These are phyloP conservation scores for Neoboletus subvelutipes DNA, from an alignment of 768 basidiomycete species.

Conservation along the genomic window DNA sequence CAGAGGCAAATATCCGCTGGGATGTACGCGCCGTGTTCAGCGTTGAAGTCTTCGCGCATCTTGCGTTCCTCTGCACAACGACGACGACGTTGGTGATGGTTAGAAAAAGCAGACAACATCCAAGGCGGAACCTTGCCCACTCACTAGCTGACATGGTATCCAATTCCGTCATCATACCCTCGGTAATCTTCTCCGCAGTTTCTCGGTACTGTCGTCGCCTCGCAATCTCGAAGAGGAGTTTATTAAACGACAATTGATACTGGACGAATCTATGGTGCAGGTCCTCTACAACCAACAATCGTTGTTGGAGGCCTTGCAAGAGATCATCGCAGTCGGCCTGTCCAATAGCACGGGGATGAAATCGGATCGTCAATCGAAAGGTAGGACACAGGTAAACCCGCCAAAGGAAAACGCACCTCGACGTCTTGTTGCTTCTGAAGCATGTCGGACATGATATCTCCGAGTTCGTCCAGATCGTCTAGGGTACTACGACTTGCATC, in stretches of 20 bases:
- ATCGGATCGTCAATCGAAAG: neutral
- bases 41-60: slow-evolving; percentile 66
- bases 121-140: slow-evolving; percentile 1
- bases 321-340: slow-evolving; percentile 55
- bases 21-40: slow-evolving; percentile 68
- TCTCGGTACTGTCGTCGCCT: slow-evolving; percentile 68
- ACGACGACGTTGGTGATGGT: neutral
- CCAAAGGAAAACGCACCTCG: slow-evolving; percentile 47
- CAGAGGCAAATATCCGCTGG: slow-evolving; percentile 80
- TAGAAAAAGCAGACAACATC: neutral
- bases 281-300: slow-evolving; percentile 59
- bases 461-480: slow-evolving; percentile 72
- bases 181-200: slow-evolving; percentile 60
- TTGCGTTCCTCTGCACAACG: slow-evolving; percentile 59
- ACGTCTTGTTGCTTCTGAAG: slow-evolving; percentile 63
- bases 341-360: neutral
- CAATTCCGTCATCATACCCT: slow-evolving; percentile 63
- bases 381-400: too few species aligned
- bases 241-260: slow-evolving; percentile 73
- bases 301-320: slow-evolving; percentile 56
- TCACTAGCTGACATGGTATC: slow-evolving; percentile 66
- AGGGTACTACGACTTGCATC: slow-evolving; percentile 50
- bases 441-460: slow-evolving; percentile 79
- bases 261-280: slow-evolving; percentile 64
- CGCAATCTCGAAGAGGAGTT: slow-evolving; percentile 70